Evolutionary conservation across 2,329 filamentous ascomycete species (phyloP).

Genomic region (Talaromyces funiculosus): DNA sequence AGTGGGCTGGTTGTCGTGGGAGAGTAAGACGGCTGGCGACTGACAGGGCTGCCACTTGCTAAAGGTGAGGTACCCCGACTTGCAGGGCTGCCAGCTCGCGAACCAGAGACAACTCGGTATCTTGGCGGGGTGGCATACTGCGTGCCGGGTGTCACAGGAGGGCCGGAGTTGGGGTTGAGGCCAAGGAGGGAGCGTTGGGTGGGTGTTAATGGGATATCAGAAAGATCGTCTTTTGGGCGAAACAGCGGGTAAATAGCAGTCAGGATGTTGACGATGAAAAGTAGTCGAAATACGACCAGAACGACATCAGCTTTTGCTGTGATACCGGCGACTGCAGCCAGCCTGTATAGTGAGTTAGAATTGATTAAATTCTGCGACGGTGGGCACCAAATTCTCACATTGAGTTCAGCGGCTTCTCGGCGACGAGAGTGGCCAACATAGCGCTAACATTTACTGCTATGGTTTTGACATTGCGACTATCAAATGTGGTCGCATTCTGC

Average conservation of each 20-base stretch:
- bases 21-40: slow-evolving; percentile 44
- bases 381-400: slow-evolving; percentile 27
- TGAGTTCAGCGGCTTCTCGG: slow-evolving; percentile 35
- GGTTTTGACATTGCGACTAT: slow-evolving; percentile 65
- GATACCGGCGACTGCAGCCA: slow-evolving; percentile 5
- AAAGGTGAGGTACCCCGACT: slow-evolving; percentile 35
- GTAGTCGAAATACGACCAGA: slow-evolving; percentile 54
- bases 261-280: slow-evolving; percentile 65
- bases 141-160: slow-evolving; percentile 60
- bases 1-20: slow-evolving; percentile 52
- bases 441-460: slow-evolving; percentile 63
- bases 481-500: slow-evolving; percentile 72
- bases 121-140: slow-evolving; percentile 80
- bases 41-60: slow-evolving; percentile 32
- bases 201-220: slow-evolving; percentile 87
- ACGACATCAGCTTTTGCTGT: slow-evolving; percentile 38
- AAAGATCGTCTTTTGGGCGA: slow-evolving; percentile 66
- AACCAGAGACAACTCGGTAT: slow-evolving; percentile 70
- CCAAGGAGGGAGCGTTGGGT: slow-evolving; percentile 80
- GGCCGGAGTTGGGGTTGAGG: slow-evolving; percentile 62
- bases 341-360: slow-evolving; percentile 5
- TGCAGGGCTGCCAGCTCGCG: slow-evolving; percentile 38
- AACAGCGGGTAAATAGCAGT: slow-evolving; percentile 67
- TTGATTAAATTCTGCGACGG: not conserved
- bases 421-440: slow-evolving; percentile 46